These are phyloP conservation scores for Mediolabrus comicus DNA, from an alignment of 108 stramenopile genomes.

Conservation along the genomic window DNA sequence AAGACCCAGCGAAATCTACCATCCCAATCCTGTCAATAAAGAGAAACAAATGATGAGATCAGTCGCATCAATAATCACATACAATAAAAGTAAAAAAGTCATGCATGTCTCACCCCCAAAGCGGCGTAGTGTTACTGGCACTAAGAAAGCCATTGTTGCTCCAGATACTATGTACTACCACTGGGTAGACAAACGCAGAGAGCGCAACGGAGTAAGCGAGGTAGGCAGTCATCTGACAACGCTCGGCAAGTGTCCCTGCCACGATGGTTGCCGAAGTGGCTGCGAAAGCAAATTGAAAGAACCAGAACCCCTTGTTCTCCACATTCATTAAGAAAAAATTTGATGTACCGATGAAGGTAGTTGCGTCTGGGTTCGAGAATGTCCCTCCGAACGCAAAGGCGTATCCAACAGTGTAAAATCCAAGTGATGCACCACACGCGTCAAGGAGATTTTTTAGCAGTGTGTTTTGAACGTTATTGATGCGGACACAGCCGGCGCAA, in stretches of 20 bases:
- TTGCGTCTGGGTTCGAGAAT: conserved; percentile 18
- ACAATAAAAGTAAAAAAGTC: not conserved
- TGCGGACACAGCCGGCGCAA: conserved; percentile 76
- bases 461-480: conserved; percentile 86
- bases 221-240: conserved; percentile 90
- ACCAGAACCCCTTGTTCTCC: conserved; percentile 66
- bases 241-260: conserved; percentile 93
- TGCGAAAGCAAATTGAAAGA: conserved; percentile 87
- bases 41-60: conserved; percentile 18
- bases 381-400: conserved; percentile 77
- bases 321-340: conserved; percentile 58
- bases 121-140: conserved; percentile 26
- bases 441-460: conserved; percentile 90
- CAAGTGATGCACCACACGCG: conserved; percentile 77
- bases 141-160: conserved; percentile 66
- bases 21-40: conserved; percentile 74
- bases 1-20: conserved; percentile 91
- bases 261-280: conserved; percentile 91
- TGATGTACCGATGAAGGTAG: conserved; percentile 59
- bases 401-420: conserved; percentile 76
- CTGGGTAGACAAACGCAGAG: conserved; percentile 88
- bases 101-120: conserved; percentile 16
- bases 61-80: not conserved
- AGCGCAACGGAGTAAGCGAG: conserved; percentile 73
- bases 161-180: conserved; percentile 86